These are phyloP conservation scores for Podaxis rugospora DNA, from an alignment of 768 basidiomycete species.

Conservation along the genomic window DNA sequence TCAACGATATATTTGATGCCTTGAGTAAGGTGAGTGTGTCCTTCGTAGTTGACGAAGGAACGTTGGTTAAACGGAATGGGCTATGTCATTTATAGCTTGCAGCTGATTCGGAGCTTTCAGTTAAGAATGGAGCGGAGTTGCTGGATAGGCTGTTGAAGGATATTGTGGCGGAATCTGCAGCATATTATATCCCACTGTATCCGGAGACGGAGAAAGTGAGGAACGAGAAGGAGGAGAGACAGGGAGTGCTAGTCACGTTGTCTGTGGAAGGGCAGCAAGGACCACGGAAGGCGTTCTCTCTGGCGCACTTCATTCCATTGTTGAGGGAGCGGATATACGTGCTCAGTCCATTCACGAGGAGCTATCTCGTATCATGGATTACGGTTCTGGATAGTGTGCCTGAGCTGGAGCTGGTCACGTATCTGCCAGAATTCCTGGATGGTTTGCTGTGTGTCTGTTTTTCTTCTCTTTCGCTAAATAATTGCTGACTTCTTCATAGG, in stretches of 20 bases:
- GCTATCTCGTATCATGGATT: constrained; percentile 97
- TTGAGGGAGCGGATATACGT: constrained; percentile 93
- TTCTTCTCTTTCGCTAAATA: constrained; percentile 7
- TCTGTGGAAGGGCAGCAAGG: constrained; percentile 47
- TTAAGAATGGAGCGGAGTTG: constrained; percentile 97
- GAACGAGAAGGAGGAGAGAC: constrained; percentile 48
- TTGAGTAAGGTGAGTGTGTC: constrained; percentile 77
- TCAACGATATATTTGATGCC: constrained; percentile 97
- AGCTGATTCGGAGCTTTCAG: constrained; percentile 91
- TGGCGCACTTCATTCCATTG: constrained; percentile 92
- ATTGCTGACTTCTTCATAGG: constrained; percentile 32
- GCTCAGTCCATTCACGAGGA: constrained; percentile 91
- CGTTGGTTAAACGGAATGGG: constrained; percentile 91
- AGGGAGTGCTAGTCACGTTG: constrained; percentile 62
- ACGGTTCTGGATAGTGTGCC: constrained; percentile 94
- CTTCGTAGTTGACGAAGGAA: constrained; percentile 78
- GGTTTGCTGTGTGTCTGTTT: constrained; percentile 73
- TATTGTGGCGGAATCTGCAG: constrained; percentile 94
- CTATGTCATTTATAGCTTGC: constrained; percentile 59
- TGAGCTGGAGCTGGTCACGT: constrained; percentile 91
- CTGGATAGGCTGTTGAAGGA: constrained; percentile 97
- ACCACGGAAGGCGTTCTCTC: constrained; percentile 80
- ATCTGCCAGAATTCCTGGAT: constrained; percentile 92
- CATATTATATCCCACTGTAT: constrained; percentile 88
- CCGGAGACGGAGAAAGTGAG: constrained; percentile 72